Evolutionary conservation across 2,329 filamentous ascomycete species (phyloP), one percentile per base, ranked within the genome.

Genomic region (Fusarium phyllophilum): DNA sequence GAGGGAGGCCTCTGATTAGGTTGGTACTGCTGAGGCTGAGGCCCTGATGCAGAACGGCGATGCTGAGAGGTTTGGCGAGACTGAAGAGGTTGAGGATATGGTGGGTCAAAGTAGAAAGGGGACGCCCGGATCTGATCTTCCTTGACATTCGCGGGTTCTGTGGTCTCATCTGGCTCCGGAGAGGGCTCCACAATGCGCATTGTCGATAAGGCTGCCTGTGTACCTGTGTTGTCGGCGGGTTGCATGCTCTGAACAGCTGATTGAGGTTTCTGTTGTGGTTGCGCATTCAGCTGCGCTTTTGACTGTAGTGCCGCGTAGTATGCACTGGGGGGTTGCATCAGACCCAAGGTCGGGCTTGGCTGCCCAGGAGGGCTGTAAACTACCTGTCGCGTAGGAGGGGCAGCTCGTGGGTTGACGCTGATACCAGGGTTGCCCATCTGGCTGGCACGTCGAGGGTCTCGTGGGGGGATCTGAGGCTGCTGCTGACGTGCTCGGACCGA

Each of bases 311-410:
- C 51, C 24, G 38, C 6, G 24, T 44, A 67, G 46, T 70, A 56
- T 38, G 52, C 62, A 36, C 58, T 49, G 24, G 68, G 67, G 15
- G 70, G 75, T 41, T 79, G 77, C 49, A 80, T 77, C 38, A 78
- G 70, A 17, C 84, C 85, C 22, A 86, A 77, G 4, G 84, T 86
- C 17, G 85, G 84, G 56, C 83, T 86, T 13, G 84, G 83, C 60
- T 85, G 83, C 11, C 82, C 83, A 5, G 82, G 78, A 10, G 83
- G 81, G 9, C 80, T 80, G 29, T 78, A 79, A 20, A 81, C 77
- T 41, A 81, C 75, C 8, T 80, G 80, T 34, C 80, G 75, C 17
- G 77, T 79, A 3, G 81, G 83, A 15, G 81, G 81, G 9, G 77
- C 62, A 38, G 77, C 79, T 62, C 70, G 80, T 74, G 31, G 34